Evolutionary conservation across 1,284 basidiomycete genomes (phyloP), one percentile per base, ranked within the genome.

Genomic region (Ganoderma sinense): DNA sequence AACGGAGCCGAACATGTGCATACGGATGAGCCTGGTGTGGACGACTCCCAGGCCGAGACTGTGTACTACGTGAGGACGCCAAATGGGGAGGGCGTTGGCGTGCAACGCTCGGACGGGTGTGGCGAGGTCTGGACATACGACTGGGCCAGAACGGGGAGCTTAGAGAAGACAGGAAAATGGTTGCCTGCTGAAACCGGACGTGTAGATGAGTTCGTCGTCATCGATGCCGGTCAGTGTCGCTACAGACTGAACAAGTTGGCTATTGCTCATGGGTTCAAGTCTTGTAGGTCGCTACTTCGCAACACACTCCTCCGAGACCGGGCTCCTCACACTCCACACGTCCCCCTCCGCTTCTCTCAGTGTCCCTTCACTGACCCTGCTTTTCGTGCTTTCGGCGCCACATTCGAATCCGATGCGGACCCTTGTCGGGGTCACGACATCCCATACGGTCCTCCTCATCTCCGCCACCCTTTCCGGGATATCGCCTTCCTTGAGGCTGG

Each of bases 11-110:
- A 80, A 80, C 65, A 76, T 81, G 33, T 62, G 0, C 70, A 71
- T 56, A 82, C 85, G 29, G 81, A 81, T 43, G 76, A 84, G 31
- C 77, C 81, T 29, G 82, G 82, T 69, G 88, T 80, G 29, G 82
- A 83, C 68, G 88, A 90, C 74, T 84, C 88, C 36, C 69, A 72
- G 20, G 68, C 73, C 11, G 73, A 74, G 65, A 88, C 94, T 64
- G 73, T 84, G 13, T 83, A 85, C 41, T 91, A 94, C 73, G 87
- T 93, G 39, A 86, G 93, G 69, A 94, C 93, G 5, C 90, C 93
- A 2, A 91, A 94, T 69, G 93, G 94, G 2, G 84, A 84, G 68
- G 93, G 91, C 10, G 85, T 95, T 55, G 92, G 88, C 16, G 86
- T 91, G 14, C 80, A 92, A 48, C 86, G 91, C 58, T 80, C 81